phyloP scores from a whole-genome alignment of 2,329 filamentous ascomycete genomes.

The Gliomastix tumulicola region DNA sequence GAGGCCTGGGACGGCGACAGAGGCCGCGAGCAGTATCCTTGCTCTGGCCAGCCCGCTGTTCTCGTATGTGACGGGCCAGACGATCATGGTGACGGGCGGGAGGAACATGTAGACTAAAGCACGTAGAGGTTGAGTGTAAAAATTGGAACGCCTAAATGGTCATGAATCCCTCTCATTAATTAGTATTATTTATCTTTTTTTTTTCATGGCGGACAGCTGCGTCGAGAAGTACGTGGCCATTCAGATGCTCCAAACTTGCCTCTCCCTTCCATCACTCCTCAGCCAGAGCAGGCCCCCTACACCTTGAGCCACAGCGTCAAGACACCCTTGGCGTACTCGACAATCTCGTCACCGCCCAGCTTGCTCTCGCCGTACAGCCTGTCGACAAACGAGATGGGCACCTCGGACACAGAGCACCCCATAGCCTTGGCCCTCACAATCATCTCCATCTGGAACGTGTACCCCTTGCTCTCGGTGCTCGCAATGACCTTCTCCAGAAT shows the following conservation, averaged over 20 bases:
- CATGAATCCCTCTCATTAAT: slow-evolving; percentile 14
- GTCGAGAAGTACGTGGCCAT: no score
- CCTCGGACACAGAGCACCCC: slow-evolving; percentile 90
- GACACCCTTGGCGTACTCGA: slow-evolving; percentile 89
- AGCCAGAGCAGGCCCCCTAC: no score
- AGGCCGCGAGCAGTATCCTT: slow-evolving; percentile 72
- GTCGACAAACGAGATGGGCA: slow-evolving; percentile 95
- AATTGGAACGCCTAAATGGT: slow-evolving; percentile 20
- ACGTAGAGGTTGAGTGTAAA: no score
- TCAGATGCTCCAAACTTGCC: no score
- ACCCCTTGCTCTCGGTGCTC: slow-evolving; percentile 91
- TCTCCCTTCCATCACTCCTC: no score
- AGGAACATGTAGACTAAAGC: slow-evolving; percentile 49
- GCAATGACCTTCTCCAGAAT: slow-evolving; percentile 81
- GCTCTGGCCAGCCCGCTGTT: slow-evolving; percentile 77
- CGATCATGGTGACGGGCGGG: slow-evolving; percentile 79
- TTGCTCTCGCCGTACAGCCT: slow-evolving; percentile 93
- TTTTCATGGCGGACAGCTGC: background rate
- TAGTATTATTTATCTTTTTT: slow-evolving; percentile 8
- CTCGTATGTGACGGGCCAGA: slow-evolving; percentile 80
- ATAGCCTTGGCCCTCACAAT: slow-evolving; percentile 96
- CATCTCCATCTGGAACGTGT: slow-evolving; percentile 99
- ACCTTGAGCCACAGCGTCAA: slow-evolving; percentile 73
- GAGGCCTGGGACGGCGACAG: slow-evolving; percentile 68
- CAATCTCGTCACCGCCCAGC: slow-evolving; percentile 90